phyloP scores from a whole-genome alignment of 2,329 filamentous ascomycete species.

The Madurella mycetomatis region DNA sequence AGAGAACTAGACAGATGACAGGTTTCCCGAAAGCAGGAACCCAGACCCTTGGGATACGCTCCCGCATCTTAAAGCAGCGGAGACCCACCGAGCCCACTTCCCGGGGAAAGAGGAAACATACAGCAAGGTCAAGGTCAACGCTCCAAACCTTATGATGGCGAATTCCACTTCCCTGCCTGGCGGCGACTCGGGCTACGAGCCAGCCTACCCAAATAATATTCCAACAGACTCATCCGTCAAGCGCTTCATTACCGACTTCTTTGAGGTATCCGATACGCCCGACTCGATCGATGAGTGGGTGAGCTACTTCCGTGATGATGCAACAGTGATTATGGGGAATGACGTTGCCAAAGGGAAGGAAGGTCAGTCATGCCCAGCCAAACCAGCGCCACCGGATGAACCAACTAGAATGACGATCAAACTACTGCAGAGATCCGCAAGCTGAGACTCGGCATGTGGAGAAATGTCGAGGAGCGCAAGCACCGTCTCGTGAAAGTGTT shows the following conservation, averaged over 20 bases:
- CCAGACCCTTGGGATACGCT: neutral
- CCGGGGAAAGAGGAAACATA: neutral
- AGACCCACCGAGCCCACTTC: neutral
- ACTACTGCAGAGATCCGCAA: slow-evolving; percentile 37
- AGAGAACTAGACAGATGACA: neutral
- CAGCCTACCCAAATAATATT: slow-evolving; percentile 27
- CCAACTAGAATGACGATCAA: neutral
- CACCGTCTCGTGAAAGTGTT: slow-evolving; percentile 42
- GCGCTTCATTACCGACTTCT: slow-evolving; percentile 42
- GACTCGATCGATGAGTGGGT: slow-evolving; percentile 43
- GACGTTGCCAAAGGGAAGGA: slow-evolving; percentile 36
- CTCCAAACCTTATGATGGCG: neutral
- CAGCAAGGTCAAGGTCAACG: neutral
- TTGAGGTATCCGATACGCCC: slow-evolving; percentile 39
- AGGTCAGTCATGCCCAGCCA: slow-evolving; percentile 20
- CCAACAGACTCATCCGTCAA: slow-evolving; percentile 23
- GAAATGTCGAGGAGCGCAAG: slow-evolving; percentile 35
- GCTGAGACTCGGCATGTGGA: slow-evolving; percentile 43
- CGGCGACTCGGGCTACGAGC: slow-evolving; percentile 24
- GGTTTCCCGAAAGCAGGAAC: neutral
- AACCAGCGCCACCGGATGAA: neutral
- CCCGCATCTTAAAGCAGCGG: neutral
- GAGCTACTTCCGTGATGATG: slow-evolving; percentile 38
- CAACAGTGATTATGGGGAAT: slow-evolving; percentile 40
- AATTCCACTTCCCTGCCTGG: neutral